Evolutionary conservation across 208 protist species (phyloP), one percentile per base, ranked within the genome.

Genomic region (Chromosphaera perkinsii): DNA sequence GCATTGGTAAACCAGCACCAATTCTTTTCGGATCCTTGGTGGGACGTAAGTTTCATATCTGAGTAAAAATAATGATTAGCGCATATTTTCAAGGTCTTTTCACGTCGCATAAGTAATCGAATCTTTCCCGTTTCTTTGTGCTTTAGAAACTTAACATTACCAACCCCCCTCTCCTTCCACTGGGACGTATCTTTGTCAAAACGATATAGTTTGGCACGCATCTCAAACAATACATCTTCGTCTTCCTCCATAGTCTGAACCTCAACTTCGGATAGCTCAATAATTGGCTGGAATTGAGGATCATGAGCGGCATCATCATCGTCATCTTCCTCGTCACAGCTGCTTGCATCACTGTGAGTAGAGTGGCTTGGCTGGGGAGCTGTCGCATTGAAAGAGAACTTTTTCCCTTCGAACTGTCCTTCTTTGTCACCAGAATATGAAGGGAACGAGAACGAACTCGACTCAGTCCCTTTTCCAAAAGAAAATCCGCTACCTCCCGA

Each of bases 31-130:
- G 26, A 45, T 10, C 32, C 32, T 42, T 60, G 26, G 29, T 45
- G 35, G 9, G 14, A 12, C 29, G 12, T 1, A 39, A n/a, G n/a
- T n/a, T 3, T 27, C n/a, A 7, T 10, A 33, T 37, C 3, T 26
- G 3, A 48, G 20, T 29, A 55, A 67, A 45, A 20, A 40, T 64
- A 71, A 45, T 90, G 86, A 76, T 91, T 91, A 24, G 82, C 78
- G 81, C 87, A 89, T 51, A 91, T 78, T 71, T 91, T 91, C n/a
- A 89, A 57, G 3, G 80, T 90, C 72, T 92, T 84, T 31, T 92
- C 88, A 29, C 86, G 72, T 52, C 88, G 79, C 86, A 92, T 90
- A 10, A 90, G 72, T n/a, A 91, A 29, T 39, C 88, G 73, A 24
- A 89, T 71, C 60, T 78, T 89, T 0, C 69, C 54, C 10, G 63